Base-by-base conservation (phyloP, 2,329 filamentous ascomycete genomes). In the Teratosphaeria gauchensis region DNA sequence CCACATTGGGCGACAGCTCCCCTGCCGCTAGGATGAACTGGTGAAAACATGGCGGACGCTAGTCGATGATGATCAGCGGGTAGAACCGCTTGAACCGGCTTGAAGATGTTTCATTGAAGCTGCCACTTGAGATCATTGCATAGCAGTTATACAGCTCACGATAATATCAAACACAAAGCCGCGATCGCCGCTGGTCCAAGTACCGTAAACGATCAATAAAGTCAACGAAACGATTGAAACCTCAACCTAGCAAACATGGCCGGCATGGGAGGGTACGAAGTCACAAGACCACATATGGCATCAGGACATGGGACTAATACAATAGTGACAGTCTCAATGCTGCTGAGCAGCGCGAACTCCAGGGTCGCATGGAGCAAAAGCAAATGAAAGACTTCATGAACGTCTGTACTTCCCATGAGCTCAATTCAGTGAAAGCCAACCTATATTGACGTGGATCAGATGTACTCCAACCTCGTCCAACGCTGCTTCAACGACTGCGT, bases 371-470 rank as follows among this genome's bases (percentile, higher is more conserved):
- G 84, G 91, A 97, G 81, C 89, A 89, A 79, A 95, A 94, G 78
- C 94, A 99, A 79, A 90, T 99, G 82, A 96, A 96, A 80, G 92
- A 97, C 74, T 97, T 99, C 74, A 96, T 97, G 87, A 89, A 85
- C 70, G 94, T 97, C 82, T 68, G 90, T 81, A 4, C 24, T 28
- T 28, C 24, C n/a, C 53, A 55, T 32, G 6, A 48, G n/a, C 42
- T 6, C 16, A 6, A 16, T 8, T 33, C 38, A 31, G 42, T 24
- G 9, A 53, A 16, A 24, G 12, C 32, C 52, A 31, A 30, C n/a
- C n/a, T 24, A 33, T n/a, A 30, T 52, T 58, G 56, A 53, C 58
- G 55, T 46, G 9, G 33, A 48, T 32, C 55, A 87, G 84, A 86
- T 85, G 79, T 87, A 87, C 75, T 85, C 83, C 70, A 86, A 84